These are phyloP conservation scores for Remersonia thermophila DNA, from an alignment of 2,329 filamentous ascomycete species.

Conservation along the genomic window DNA sequence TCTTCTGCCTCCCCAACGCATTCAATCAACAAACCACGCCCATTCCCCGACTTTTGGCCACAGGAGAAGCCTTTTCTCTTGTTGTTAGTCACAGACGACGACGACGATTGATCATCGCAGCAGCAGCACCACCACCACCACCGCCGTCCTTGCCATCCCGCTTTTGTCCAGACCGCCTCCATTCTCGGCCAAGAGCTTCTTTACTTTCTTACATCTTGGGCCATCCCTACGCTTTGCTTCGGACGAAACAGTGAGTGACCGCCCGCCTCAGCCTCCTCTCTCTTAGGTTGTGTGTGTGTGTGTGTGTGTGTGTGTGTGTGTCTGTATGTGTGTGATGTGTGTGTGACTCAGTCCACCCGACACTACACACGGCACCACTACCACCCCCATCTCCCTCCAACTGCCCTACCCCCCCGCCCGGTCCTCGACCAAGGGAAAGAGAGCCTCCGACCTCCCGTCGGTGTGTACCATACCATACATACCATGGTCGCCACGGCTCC, in stretches of 20 bases:
- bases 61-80: slow-evolving; percentile 40
- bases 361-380: no score
- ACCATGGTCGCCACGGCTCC: no score
- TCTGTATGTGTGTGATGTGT: no score
- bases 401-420: no score
- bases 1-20: not conserved
- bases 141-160: slow-evolving; percentile 27
- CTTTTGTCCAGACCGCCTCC: slow-evolving; percentile 21
- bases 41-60: slow-evolving; percentile 30
- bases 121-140: no score
- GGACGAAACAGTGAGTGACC: slow-evolving; percentile 16
- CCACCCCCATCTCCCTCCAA: no score
- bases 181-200: slow-evolving; percentile 16
- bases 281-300: no score
- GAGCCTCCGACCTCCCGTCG: no score
- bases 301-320: no score
- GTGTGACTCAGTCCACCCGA: no score
- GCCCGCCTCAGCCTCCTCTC: slow-evolving; percentile 14
- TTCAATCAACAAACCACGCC: slow-evolving; percentile 37
- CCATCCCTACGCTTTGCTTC: slow-evolving; percentile 18
- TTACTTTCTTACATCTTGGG: not conserved
- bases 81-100: slow-evolving; percentile 42
- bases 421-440: no score
- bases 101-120: slow-evolving; percentile 40
- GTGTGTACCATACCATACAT: no score